Percentiles rank a stretch among this genome's conserved stretches.
Conservation (phyloP, 176 grass and related monocot species). For the Tillandsia leiboldiana region DNA sequence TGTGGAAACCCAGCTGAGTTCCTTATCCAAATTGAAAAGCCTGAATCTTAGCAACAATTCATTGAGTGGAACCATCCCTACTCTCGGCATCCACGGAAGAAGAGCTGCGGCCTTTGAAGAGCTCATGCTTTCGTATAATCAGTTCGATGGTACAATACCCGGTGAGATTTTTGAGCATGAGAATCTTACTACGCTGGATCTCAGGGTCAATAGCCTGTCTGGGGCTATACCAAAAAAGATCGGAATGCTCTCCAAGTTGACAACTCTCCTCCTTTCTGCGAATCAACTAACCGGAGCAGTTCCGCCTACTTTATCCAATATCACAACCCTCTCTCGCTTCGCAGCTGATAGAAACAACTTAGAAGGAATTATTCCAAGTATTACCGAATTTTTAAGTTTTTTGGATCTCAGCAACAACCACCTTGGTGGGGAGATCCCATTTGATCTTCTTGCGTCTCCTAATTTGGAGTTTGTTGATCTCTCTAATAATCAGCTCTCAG, state of each 20-base stretch:
- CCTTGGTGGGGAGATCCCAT: constrained; percentile 28
- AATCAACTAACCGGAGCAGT: constrained; percentile 26
- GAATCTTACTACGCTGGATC: too few relatives aligned
- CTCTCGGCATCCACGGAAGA: background rate
- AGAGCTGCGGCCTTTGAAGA: constrained; percentile 12
- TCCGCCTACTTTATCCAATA: constrained; percentile 12
- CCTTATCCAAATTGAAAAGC: constrained; percentile 28
- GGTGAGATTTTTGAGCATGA: too few relatives aligned
- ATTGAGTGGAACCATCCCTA: constrained; percentile 20
- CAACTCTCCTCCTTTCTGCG: constrained; percentile 37
- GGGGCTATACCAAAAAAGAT: constrained; percentile 11
- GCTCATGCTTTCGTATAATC: constrained; percentile 41
- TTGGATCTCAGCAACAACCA: background rate
- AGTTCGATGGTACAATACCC: constrained; percentile 4
- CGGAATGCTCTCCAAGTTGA: constrained; percentile 23
- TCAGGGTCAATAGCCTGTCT: too few relatives aligned
- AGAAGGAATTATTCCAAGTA: too few relatives aligned
- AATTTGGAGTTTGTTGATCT: constrained; percentile 49
- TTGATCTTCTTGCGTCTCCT: constrained; percentile 14
- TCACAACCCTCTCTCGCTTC: constrained; percentile 25
- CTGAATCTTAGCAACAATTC: constrained; percentile 41
- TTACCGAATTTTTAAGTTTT: too few relatives aligned
- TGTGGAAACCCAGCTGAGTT: constrained; percentile 12
- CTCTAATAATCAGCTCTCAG: background rate
- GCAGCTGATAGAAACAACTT: constrained; percentile 38